phyloP scores from a whole-genome alignment of 139 green algal species.

The Chlamydomonas incerta region DNA sequence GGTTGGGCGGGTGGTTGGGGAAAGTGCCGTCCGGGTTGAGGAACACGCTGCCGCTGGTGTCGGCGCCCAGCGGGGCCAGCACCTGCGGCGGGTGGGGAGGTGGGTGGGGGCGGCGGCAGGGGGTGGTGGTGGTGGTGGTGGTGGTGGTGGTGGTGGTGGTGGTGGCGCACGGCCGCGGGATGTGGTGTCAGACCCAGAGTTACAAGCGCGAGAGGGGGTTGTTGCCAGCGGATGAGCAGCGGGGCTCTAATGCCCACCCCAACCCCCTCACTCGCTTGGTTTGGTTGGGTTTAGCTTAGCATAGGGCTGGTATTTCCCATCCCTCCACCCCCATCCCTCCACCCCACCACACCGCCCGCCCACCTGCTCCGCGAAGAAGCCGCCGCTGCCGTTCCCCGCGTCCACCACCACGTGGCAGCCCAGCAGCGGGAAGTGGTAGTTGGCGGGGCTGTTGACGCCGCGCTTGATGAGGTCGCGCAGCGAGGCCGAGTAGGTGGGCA shows the following conservation, averaged over 20 bases:
- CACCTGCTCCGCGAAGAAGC: slow-evolving; percentile 83
- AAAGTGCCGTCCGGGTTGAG: slow-evolving; percentile 91
- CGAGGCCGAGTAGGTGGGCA: slow-evolving; percentile 73
- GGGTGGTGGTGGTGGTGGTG: too few species aligned
- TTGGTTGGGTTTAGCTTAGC: too few species aligned
- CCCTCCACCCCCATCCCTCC: slow-evolving; percentile 31
- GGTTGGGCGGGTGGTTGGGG: slow-evolving; percentile 96
- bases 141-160: not conserved
- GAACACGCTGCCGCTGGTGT: slow-evolving; percentile 87
- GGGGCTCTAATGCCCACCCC: too few species aligned
- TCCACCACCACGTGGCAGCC: slow-evolving; percentile 74
- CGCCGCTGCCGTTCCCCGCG: slow-evolving; percentile 89
- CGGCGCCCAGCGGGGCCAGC: slow-evolving; percentile 91
- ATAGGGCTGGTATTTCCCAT: too few species aligned
- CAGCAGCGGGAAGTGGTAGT: slow-evolving; percentile 69
- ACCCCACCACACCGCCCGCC: slow-evolving; percentile 5
- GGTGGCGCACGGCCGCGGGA: too few species aligned
- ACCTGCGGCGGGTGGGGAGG: slow-evolving; percentile 63
- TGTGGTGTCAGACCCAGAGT: too few species aligned
- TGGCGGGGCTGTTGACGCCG: slow-evolving; percentile 55
- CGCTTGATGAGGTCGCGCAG: slow-evolving; percentile 79
- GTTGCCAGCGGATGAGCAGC: too few species aligned
- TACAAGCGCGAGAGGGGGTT: too few species aligned
- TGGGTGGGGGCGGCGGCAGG: not conserved
- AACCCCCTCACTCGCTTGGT: too few species aligned